Percentiles rank a stretch among this genome's conserved stretches.
These are phyloP conservation scores for Exophiala mesophila DNA, from an alignment of 2,329 filamentous ascomycete genomes.

Conservation along the genomic window DNA sequence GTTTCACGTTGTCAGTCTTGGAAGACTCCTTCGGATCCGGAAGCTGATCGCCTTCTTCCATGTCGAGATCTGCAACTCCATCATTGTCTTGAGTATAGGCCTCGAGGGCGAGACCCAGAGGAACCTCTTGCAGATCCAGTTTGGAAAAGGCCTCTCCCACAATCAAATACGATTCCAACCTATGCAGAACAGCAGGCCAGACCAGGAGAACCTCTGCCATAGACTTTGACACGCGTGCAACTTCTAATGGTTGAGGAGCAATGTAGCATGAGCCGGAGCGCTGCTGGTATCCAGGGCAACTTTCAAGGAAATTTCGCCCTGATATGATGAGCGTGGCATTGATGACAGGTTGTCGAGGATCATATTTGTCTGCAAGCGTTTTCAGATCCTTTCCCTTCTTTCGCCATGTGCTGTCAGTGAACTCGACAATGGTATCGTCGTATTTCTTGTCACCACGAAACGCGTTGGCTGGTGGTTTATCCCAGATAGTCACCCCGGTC, in stretches of 20 bases:
- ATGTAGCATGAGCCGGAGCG: conserved; percentile 55
- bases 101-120: conserved; percentile 67
- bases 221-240: conserved; percentile 69
- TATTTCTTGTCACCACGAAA: conserved; percentile 32
- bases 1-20: conserved; percentile 29
- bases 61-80: conserved; percentile 62
- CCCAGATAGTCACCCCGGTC: conserved; percentile 56
- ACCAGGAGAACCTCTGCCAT: conserved; percentile 69
- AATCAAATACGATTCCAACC: conserved; percentile 76
- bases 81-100: conserved; percentile 91
- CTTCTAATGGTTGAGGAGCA: conserved; percentile 68
- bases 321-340: conserved; percentile 68
- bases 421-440: conserved; percentile 70
- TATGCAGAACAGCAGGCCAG: conserved; percentile 78
- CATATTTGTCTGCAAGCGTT: conserved; percentile 39
- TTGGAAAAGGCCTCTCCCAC: conserved; percentile 66
- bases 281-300: conserved; percentile 51
- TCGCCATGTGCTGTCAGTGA: conserved; percentile 63
- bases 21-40: conserved; percentile 48
- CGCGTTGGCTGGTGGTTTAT: conserved; percentile 56
- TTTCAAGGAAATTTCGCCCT: conserved; percentile 78
- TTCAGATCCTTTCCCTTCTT: conserved; percentile 10
- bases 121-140: conserved; percentile 60
- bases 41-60: conserved; percentile 56
- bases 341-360: conserved; percentile 73